These are phyloP conservation scores for Trypanosoma boissoni DNA, from an alignment of 208 protist genomes.

Conservation along the genomic window DNA sequence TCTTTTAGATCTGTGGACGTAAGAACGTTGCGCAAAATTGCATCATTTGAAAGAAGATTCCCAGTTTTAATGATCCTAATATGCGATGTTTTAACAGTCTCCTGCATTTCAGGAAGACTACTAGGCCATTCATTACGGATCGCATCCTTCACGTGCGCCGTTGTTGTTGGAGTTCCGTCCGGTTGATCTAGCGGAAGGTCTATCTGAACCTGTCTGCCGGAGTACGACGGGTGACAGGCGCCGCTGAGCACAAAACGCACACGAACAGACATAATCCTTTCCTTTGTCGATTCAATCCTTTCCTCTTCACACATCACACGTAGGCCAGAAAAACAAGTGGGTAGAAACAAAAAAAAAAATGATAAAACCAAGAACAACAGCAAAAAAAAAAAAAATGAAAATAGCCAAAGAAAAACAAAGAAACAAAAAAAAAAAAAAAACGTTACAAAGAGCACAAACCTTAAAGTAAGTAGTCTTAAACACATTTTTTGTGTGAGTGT, in stretches of 20 bases:
- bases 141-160: constrained; percentile 36
- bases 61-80: constrained; percentile 72
- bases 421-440: constrained; percentile 25
- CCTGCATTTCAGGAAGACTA: constrained; percentile 50
- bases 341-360: constrained; percentile 3
- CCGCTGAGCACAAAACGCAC: constrained; percentile 75
- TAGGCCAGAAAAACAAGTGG: background rate
- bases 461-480: constrained; percentile 6
- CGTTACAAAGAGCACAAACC: background rate
- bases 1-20: constrained; percentile 31
- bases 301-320: background rate
- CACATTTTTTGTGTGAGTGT: background rate
- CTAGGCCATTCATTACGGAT: constrained; percentile 61
- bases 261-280: constrained; percentile 24
- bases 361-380: background rate
- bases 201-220: constrained; percentile 56
- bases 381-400: background rate
- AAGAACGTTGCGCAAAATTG: constrained; percentile 33
- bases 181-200: constrained; percentile 39
- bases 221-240: constrained; percentile 53
- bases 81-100: constrained; percentile 24
- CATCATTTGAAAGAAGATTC: constrained; percentile 42
- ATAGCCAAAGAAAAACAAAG: constrained; percentile 18
- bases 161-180: constrained; percentile 41
- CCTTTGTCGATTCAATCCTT: background rate